Percentiles rank a stretch among this genome's conserved stretches.
These are phyloP conservation scores for Cordyceps militaris DNA, from an alignment of 2,329 filamentous ascomycete genomes.

Conservation along the genomic window DNA sequence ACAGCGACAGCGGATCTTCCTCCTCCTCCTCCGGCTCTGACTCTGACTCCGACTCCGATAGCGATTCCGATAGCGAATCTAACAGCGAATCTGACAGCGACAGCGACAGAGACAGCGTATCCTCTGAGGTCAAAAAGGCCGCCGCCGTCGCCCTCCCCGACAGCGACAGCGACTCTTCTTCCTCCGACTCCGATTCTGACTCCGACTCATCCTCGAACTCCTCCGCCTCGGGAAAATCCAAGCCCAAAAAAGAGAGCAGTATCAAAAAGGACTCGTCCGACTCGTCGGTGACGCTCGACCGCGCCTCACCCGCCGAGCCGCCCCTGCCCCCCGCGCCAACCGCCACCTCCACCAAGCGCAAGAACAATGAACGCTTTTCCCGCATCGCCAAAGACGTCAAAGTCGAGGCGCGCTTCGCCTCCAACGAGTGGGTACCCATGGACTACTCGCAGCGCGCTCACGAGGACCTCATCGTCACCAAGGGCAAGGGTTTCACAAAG, in stretches of 20 bases:
- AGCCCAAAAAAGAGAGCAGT: constrained; percentile 18
- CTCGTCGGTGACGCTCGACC: constrained; percentile 44
- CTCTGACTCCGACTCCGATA: constrained; percentile 19
- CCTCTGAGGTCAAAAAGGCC: constrained; percentile 16
- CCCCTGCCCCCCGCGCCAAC: constrained; percentile 48
- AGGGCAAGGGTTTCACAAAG: constrained; percentile 96
- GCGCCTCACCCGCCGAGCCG: constrained; percentile 34
- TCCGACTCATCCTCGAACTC: constrained; percentile 16
- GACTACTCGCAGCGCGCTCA: constrained; percentile 86
- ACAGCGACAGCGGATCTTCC: constrained; percentile 20
- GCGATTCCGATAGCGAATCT: constrained; percentile 18
- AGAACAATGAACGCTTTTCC: constrained; percentile 64
- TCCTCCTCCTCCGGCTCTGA: constrained; percentile 21
- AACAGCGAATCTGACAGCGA: constrained; percentile 30
- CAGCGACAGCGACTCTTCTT: constrained; percentile 27
- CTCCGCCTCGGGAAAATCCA: constrained; percentile 20
- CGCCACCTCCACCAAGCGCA: constrained; percentile 31
- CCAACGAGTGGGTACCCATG: constrained; percentile 76
- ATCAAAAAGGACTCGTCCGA: constrained; percentile 30
- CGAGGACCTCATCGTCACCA: constrained; percentile 80
- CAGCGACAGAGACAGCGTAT: constrained; percentile 24
- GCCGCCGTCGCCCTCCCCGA: constrained; percentile 31
- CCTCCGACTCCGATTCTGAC: constrained; percentile 23
- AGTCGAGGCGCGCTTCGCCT: constrained; percentile 63
- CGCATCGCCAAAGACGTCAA: constrained; percentile 63